Base-by-base conservation (phyloP, 192 early-diverging fungal genomes). In the Rhizophagus sp. region DNA sequence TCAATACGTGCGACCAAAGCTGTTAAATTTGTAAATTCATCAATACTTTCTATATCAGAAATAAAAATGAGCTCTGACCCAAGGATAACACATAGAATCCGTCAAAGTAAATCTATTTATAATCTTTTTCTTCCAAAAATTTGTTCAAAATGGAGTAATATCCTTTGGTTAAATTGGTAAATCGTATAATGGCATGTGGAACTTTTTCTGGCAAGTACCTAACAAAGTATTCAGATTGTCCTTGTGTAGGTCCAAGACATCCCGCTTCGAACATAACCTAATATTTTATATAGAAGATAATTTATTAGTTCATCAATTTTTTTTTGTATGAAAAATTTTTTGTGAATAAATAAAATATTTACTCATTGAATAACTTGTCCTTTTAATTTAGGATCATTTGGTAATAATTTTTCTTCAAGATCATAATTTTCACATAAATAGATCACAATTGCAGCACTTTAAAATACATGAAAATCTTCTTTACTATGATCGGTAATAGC, bases 341-440 rank as follows among this genome's bases (percentile, higher is more conserved):
- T n/a, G 11, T 44, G 71, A 36, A 73, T 4, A 73, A 24, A 73
- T 6, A 30, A 1, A 8, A 36, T 24, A 22, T 39, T 41, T 25
- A 73, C 71, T 86, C 88, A 90, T 78, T 89, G 84, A n/a, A 84
- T 85, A n/a, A 83, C 85, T 81, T 76, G 80, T 49, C 75, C 75
- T 36, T 83, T 82, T 62, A 66, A 52, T 25, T 87, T 82, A 30
- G 88, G 81, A 75, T 89, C 88, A 12, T 63, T 68, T 34, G 88
- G 85, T 30, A 85, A 73, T 27, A 90, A 73, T 39, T 79, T 80
- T 80, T 85, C 81, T 52, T 88, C 69, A n/a, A 80, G 84, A 80
- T 88, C 90, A 62, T 90, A 86, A 80, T 83, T 62, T 27, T 88
- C 88, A 33, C 86, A 88, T 11, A 91, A 80, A 81, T 90, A 91